Evolutionary conservation across 2,329 filamentous ascomycete genomes (phyloP).

Genomic region (Cordyceps sp.): DNA sequence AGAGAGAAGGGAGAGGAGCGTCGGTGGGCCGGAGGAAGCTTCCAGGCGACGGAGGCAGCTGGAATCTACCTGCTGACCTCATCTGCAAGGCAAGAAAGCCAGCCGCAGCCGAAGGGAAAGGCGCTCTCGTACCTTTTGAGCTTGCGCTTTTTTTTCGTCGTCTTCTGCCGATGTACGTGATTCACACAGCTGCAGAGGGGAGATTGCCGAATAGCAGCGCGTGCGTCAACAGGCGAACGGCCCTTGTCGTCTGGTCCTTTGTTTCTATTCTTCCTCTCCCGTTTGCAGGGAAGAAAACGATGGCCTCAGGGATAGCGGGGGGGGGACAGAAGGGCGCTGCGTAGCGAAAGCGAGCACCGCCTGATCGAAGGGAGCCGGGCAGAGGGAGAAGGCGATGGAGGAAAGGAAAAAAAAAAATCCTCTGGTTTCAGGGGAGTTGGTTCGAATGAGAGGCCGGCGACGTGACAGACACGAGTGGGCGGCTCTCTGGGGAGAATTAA

Average conservation of each 20-base stretch:
- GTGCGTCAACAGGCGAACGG: background rate
- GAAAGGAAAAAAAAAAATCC: background rate
- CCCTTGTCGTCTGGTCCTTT: background rate
- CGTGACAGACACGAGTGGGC: background rate
- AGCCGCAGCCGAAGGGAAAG: background rate
- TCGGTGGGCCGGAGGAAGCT: slow-evolving; percentile 1
- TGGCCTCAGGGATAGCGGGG: too few relatives aligned
- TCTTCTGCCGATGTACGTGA: too few relatives aligned
- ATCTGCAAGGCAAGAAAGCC: too few relatives aligned
- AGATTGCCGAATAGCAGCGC: too few relatives aligned
- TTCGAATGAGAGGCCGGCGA: background rate
- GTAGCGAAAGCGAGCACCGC: too few relatives aligned
- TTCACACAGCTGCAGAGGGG: too few relatives aligned
- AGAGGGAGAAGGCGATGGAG: too few relatives aligned
- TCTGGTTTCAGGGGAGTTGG: background rate
- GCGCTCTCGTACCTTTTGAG: background rate
- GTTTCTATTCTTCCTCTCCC: background rate
- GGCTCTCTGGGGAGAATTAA: background rate
- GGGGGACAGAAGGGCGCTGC: too few relatives aligned
- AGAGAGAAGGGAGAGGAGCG: background rate
- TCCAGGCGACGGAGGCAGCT: background rate
- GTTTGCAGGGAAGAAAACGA: too few relatives aligned
- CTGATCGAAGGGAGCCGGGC: too few relatives aligned
- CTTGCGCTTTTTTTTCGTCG: background rate
- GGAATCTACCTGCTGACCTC: background rate